A percentile compares a stretch with the other conserved stretches of the same genome.
Evolutionary conservation across 2,329 filamentous ascomycete species (phyloP).

Genomic region (Bipolaris cookei): DNA sequence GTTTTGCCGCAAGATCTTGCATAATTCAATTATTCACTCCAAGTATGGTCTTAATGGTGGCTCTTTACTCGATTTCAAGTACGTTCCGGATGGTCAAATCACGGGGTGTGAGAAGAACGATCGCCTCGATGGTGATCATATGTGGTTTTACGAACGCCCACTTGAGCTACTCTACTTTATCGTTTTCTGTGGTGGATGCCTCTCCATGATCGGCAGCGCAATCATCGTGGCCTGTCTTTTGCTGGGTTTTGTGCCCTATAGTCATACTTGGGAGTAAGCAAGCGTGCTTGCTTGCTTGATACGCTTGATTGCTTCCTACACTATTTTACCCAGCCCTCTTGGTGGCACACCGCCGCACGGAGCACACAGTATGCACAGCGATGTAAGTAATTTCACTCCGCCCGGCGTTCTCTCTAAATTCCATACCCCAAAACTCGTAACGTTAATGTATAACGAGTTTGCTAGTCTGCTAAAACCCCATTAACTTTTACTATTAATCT

Average conservation of each 20-base stretch:
- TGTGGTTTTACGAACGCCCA: slow-evolving; percentile 1
- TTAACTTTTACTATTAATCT: too few relatives aligned
- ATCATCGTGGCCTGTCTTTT: not conserved
- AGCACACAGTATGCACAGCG: too few relatives aligned
- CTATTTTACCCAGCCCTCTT: too few relatives aligned
- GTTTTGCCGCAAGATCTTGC: not conserved
- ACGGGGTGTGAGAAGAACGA: not conserved
- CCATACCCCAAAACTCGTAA: too few relatives aligned
- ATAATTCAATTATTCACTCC: not conserved
- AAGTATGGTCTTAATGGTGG: not conserved
- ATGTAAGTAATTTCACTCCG: too few relatives aligned
- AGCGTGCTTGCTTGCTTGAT: too few relatives aligned
- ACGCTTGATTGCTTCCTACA: too few relatives aligned
- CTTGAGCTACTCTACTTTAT: slow-evolving; percentile 2
- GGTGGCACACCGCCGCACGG: too few relatives aligned
- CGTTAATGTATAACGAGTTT: too few relatives aligned
- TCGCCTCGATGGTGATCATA: not conserved
- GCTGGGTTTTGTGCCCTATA: not conserved
- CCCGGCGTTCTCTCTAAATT: too few relatives aligned
- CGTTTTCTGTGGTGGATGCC: not conserved
- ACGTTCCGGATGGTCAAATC: not conserved
- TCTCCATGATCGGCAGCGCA: not conserved
- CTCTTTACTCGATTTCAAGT: slow-evolving; percentile 1
- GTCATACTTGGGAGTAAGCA: too few relatives aligned
- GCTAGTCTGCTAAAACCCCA: too few relatives aligned